phyloP scores from a whole-genome alignment of 2,329 filamentous ascomycete genomes.

The Dichotomopilus funicola region DNA sequence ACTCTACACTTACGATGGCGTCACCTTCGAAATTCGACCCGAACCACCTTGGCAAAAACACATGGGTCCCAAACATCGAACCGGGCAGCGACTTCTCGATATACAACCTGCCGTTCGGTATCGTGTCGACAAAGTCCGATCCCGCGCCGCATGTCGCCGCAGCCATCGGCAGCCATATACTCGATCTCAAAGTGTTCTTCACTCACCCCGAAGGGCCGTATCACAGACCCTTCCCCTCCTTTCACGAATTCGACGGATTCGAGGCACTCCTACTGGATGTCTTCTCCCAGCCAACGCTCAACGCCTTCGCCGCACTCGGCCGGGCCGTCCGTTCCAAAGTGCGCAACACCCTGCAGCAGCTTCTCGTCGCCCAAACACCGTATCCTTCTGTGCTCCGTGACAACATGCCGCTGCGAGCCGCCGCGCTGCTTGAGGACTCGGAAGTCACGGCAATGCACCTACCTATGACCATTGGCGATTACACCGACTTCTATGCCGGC shows the following conservation, averaged over 20 bases:
- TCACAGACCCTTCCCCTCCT: conserved; percentile 26
- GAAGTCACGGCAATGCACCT: conserved; percentile 46
- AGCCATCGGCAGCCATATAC: conserved; percentile 60
- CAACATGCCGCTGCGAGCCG: conserved; percentile 55
- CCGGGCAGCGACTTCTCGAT: conserved; percentile 61
- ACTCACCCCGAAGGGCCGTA: conserved; percentile 48
- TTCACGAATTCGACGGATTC: conserved; percentile 8
- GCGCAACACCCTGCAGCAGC: conserved; percentile 59
- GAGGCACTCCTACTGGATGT: conserved; percentile 1
- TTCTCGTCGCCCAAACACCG: conserved; percentile 55
- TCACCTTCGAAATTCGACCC: neutral
- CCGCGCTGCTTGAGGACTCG: conserved; percentile 31
- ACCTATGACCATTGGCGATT: conserved; percentile 74
- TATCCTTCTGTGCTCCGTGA: conserved; percentile 56
- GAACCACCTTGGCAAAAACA: conserved; percentile 8
- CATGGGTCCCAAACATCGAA: conserved; percentile 29
- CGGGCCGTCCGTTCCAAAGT: conserved; percentile 62
- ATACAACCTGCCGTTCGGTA: conserved; percentile 69
- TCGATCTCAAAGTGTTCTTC: conserved; percentile 60
- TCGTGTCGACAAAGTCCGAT: conserved; percentile 52
- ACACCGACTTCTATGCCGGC: conserved; percentile 81
- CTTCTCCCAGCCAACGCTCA: conserved; percentile 31
- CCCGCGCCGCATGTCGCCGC: conserved; percentile 48
- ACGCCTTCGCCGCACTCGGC: conserved; percentile 64
- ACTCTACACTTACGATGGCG: too few relatives aligned